Percentiles rank a stretch among this genome's conserved stretches.
Conservation (phyloP, 1,284 basidiomycete species). For the Malassezia cuniculi region DNA sequence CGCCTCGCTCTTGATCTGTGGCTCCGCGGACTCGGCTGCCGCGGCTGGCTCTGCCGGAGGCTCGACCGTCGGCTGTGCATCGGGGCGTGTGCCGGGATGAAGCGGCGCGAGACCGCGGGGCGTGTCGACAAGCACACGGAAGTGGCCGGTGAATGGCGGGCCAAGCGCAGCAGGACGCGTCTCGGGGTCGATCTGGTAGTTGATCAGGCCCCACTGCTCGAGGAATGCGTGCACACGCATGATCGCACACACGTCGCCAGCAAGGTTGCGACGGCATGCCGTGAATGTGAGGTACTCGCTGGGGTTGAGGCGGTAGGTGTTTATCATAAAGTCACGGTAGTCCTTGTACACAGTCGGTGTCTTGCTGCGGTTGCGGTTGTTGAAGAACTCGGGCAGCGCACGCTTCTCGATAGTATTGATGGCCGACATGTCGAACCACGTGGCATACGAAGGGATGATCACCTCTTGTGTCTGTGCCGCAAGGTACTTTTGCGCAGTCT, state of each 20-base stretch:
- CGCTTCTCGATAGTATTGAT: constrained; percentile 84
- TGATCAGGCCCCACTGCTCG: constrained; percentile 97
- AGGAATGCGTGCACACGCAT: constrained; percentile 98
- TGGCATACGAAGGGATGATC: constrained; percentile 89
- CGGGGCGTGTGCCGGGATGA: constrained; percentile 55
- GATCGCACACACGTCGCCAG: constrained; percentile 94
- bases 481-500: constrained; percentile 78
- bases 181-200: constrained; percentile 99
- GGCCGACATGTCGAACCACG: constrained; percentile 92
- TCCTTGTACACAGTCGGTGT: constrained; percentile 97
- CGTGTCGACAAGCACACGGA: constrained; percentile 90
- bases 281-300: constrained; percentile 95
- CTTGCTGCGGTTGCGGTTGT: constrained; percentile 71
- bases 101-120: constrained; percentile 88
- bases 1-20: constrained; percentile 46
- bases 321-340: constrained; percentile 99
- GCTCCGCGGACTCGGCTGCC: too few species aligned
- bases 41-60: constrained; percentile 9
- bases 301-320: constrained; percentile 88
- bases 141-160: constrained; percentile 96
- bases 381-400: constrained; percentile 96
- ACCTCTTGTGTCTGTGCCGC: constrained; percentile 85
- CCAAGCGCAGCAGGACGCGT: constrained; percentile 82
- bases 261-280: constrained; percentile 84
- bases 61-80: constrained; percentile 1